A percentile compares a stretch with the other conserved stretches of the same genome.
phyloP scores from a whole-genome alignment of 108 stramenopile species.

The Skeletonema grethae region DNA sequence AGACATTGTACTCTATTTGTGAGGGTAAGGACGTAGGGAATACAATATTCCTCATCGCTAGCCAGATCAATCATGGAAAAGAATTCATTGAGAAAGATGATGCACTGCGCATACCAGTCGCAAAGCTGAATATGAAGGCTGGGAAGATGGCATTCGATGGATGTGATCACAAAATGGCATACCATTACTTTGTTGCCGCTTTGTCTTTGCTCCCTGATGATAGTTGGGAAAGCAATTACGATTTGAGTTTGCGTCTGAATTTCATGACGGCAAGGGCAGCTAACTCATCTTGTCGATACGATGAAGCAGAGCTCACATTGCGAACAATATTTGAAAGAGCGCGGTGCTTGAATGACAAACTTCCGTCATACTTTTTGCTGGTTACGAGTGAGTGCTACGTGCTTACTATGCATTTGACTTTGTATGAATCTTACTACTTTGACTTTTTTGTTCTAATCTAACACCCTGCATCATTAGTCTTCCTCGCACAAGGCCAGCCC shows the following conservation, averaged over 20 bases:
- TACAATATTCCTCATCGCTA: too few species aligned
- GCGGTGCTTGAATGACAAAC: neutral
- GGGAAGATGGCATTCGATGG: constrained; percentile 22
- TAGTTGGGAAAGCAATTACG: constrained; percentile 7
- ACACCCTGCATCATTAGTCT: too few species aligned
- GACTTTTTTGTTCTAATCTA: too few species aligned
- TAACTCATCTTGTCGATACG: neutral
- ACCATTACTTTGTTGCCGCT: constrained; percentile 17
- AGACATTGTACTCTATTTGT: too few species aligned
- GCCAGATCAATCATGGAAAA: too few species aligned
- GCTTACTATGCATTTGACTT: neutral
- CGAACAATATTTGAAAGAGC: neutral
- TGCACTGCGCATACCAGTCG: too few species aligned
- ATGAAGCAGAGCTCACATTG: neutral
- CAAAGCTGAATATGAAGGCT: constrained; percentile 9
- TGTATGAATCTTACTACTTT: neutral
- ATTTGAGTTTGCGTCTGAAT: constrained; percentile 4
- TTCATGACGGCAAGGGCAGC: neutral
- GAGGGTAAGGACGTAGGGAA: too few species aligned
- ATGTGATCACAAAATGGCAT: constrained; percentile 29
- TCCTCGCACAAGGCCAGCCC: too few species aligned
- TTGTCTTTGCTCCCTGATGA: constrained; percentile 6
- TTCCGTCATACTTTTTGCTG: neutral
- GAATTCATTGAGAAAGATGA: too few species aligned
- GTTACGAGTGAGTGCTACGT: neutral